Conservation (phyloP, 305 asterid species). For the Fraxinus nigra region DNA sequence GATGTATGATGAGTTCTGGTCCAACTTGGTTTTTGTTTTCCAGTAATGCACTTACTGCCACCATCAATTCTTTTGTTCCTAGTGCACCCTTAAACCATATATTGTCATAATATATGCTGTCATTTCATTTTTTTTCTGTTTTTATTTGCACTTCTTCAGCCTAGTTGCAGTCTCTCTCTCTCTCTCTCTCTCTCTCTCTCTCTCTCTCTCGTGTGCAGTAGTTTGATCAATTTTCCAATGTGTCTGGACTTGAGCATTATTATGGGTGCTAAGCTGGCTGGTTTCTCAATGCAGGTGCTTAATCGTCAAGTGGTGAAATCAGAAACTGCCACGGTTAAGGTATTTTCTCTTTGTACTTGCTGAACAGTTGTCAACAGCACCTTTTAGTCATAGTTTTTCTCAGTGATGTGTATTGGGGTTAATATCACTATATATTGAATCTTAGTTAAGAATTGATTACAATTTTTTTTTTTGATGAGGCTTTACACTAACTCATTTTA, state of each 20-base stretch:
- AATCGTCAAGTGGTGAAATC: conserved; percentile 91
- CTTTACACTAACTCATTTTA: conserved; percentile 3
- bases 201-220: not conserved
- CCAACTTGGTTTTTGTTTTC: not conserved
- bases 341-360: conserved; percentile 25
- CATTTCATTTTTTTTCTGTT: not conserved
- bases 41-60: not conserved
- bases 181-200: not conserved
- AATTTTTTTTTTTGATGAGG: not conserved
- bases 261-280: conserved; percentile 2
- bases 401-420: not conserved
- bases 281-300: conserved; percentile 62
- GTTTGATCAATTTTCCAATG: not conserved
- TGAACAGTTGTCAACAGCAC: not conserved
- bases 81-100: not conserved
- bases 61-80: not conserved
- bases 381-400: not conserved
- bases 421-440: not conserved
- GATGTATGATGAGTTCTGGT: not conserved
- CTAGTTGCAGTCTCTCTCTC: not conserved
- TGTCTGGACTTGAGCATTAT: conserved; percentile 7
- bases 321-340: conserved; percentile 94
- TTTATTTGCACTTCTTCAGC: not conserved
- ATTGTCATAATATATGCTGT: not conserved
- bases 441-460: not conserved